These are phyloP conservation scores for Pseudonitzschia pungens DNA, from an alignment of 108 stramenopile species.

Conservation along the genomic window DNA sequence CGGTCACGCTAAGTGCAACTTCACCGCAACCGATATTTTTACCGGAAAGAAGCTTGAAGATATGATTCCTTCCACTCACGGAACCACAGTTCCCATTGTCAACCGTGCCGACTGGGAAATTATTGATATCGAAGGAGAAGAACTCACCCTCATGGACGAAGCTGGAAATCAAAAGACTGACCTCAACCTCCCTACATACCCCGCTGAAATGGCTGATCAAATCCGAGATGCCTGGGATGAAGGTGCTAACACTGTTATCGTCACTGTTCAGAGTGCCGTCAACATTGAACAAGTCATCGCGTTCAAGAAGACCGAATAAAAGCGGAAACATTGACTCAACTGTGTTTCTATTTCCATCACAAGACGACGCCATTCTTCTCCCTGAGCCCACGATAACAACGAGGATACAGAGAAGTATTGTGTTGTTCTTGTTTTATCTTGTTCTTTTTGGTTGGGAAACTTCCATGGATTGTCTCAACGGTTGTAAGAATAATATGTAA, in stretches of 20 bases:
- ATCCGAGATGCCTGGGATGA: constrained; percentile 93
- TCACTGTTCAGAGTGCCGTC: constrained; percentile 87
- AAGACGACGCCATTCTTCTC: too few relatives aligned
- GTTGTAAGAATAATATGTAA: constrained; percentile 4
- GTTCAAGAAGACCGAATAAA: constrained; percentile 90
- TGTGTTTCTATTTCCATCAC: too few relatives aligned
- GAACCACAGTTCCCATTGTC: constrained; percentile 96
- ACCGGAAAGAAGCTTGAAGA: constrained; percentile 99
- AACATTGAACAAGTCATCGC: constrained; percentile 89
- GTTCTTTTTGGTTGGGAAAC: background rate
- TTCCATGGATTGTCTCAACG: background rate
- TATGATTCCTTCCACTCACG: constrained; percentile 98
- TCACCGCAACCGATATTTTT: constrained; percentile 98
- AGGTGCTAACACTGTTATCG: constrained; percentile 86
- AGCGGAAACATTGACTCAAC: too few relatives aligned
- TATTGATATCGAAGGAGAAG: constrained; percentile 96
- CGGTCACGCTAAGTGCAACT: constrained; percentile 99
- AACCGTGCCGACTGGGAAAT: constrained; percentile 95
- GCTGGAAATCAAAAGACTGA: constrained; percentile 97
- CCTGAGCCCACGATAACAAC: too few relatives aligned
- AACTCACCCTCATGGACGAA: constrained; percentile 97
- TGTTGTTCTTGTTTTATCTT: background rate
- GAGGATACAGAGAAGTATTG: too few relatives aligned
- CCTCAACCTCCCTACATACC: constrained; percentile 90
- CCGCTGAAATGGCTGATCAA: constrained; percentile 89